Evolutionary conservation across 1,284 basidiomycete genomes (phyloP).

Genomic region (Coniferiporia sulphurascens): DNA sequence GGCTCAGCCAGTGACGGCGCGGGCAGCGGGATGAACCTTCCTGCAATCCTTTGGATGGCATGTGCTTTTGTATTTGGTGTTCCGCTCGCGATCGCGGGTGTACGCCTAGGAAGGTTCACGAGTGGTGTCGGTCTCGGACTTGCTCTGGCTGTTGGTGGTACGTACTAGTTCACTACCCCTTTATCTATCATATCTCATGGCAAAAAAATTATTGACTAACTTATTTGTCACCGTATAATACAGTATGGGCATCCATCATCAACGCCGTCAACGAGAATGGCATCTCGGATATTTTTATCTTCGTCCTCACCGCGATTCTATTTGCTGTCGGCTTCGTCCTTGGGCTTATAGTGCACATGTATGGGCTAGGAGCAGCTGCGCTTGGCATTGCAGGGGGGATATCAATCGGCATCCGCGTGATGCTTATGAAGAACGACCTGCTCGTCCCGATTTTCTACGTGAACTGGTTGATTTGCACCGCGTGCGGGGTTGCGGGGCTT

Average conservation of each 20-base stretch:
- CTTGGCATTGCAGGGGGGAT: conserved; percentile 50
- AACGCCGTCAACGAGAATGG: conserved; percentile 47
- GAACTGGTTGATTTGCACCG: conserved; percentile 49
- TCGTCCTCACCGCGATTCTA: conserved; percentile 41
- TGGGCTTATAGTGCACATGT: conserved; percentile 47
- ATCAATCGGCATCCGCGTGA: conserved; percentile 51
- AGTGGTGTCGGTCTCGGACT: conserved; percentile 50
- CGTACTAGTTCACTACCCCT: conserved; percentile 28
- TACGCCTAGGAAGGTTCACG: conserved; percentile 50
- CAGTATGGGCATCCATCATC: conserved; percentile 58
- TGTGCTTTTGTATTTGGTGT: conserved; percentile 47
- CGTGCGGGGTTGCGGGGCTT: conserved; percentile 39
- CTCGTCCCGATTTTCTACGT: conserved; percentile 41
- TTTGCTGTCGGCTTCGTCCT: conserved; percentile 48
- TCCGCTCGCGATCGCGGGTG: conserved; percentile 50
- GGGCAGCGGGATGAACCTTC: conserved; percentile 41
- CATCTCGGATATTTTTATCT: conserved; percentile 47
- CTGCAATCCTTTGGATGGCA: conserved; percentile 53
- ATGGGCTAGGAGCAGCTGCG: conserved; percentile 37
- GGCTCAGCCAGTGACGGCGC: conserved; percentile 53
- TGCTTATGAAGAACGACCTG: conserved; percentile 45
- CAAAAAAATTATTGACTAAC: not conserved
- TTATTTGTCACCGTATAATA: not conserved
- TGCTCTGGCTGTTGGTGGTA: conserved; percentile 44
- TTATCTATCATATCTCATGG: not conserved